Conservation (phyloP, 805 yeast genomes). For the Metschnikowia gelsemii region DNA sequence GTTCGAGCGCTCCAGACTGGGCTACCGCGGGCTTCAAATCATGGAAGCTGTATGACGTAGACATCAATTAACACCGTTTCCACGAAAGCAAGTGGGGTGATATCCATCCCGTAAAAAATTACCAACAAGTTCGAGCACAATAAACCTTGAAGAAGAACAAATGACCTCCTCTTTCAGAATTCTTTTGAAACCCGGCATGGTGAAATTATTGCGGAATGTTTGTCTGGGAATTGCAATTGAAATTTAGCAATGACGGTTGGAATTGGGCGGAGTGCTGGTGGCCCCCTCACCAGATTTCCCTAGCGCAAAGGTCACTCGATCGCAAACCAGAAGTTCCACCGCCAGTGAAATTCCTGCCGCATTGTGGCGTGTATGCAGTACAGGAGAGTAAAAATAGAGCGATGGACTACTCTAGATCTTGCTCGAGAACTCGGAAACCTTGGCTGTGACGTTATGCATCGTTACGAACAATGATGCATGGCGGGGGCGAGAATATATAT, state of each 20-base stretch:
- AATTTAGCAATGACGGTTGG: too few relatives aligned
- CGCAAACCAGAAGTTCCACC: not conserved
- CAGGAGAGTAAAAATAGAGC: slow-evolving; percentile 7
- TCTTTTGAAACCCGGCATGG: too few relatives aligned
- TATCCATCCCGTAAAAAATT: too few relatives aligned
- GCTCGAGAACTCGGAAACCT: not conserved
- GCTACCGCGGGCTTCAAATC: not conserved
- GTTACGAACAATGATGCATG: slow-evolving; percentile 7
- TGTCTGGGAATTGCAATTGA: too few relatives aligned
- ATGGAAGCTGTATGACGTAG: slow-evolving; percentile 4
- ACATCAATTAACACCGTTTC: not conserved
- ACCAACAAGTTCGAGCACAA: too few relatives aligned
- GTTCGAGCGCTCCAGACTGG: slow-evolving; percentile 2
- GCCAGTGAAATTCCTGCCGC: not conserved
- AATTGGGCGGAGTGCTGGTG: too few relatives aligned
- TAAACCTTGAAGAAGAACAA: too few relatives aligned
- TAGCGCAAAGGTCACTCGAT: slow-evolving; percentile 2
- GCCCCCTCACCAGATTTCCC: too few relatives aligned
- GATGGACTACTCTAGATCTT: slow-evolving; percentile 13
- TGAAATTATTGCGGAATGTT: too few relatives aligned
- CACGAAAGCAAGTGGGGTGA: not conserved
- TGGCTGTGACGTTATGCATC: slow-evolving; percentile 3
- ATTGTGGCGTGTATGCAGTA: slow-evolving; percentile 5
- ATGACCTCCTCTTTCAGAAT: too few relatives aligned
- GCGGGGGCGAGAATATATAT: slow-evolving; percentile 2